Evolutionary conservation across 202 grass and related monocot species (phyloP).

Genomic region (Panicum hallii): DNA sequence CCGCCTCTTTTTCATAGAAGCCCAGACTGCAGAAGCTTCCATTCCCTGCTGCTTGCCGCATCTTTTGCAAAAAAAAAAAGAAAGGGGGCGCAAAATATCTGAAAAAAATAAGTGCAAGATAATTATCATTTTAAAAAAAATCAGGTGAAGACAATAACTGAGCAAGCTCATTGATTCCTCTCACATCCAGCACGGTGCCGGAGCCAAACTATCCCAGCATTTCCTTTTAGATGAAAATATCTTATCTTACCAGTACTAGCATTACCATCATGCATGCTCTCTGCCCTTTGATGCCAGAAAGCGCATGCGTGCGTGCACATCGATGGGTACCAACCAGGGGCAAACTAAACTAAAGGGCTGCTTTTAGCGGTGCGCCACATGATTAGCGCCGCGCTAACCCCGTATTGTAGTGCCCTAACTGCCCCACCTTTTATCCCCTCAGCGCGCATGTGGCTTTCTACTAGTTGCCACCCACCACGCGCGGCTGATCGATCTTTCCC

Average conservation of each 20-base stretch:
- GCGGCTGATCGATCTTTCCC: background rate
- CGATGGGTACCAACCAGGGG: background rate
- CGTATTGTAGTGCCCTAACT: background rate
- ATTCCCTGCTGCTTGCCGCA: too few species aligned
- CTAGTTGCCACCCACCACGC: background rate
- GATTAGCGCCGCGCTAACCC: slow-evolving; percentile 39
- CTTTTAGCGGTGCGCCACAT: background rate
- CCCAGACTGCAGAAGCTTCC: background rate
- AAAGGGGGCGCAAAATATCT: too few species aligned
- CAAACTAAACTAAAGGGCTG: background rate
- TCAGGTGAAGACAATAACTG: background rate
- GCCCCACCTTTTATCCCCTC: background rate
- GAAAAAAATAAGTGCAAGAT: background rate
- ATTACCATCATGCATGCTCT: background rate
- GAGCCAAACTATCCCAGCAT: background rate
- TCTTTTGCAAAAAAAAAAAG: background rate
- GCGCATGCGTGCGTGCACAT: background rate
- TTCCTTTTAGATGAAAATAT: too few species aligned
- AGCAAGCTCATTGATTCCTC: background rate
- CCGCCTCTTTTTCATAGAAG: background rate
- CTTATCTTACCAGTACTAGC: background rate
- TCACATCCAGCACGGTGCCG: background rate
- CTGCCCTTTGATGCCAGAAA: background rate
- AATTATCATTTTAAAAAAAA: background rate
- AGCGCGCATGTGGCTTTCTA: background rate